Evolutionary conservation across 2,329 filamentous ascomycete genomes (phyloP).

Genomic region (Penicillium sp.): DNA sequence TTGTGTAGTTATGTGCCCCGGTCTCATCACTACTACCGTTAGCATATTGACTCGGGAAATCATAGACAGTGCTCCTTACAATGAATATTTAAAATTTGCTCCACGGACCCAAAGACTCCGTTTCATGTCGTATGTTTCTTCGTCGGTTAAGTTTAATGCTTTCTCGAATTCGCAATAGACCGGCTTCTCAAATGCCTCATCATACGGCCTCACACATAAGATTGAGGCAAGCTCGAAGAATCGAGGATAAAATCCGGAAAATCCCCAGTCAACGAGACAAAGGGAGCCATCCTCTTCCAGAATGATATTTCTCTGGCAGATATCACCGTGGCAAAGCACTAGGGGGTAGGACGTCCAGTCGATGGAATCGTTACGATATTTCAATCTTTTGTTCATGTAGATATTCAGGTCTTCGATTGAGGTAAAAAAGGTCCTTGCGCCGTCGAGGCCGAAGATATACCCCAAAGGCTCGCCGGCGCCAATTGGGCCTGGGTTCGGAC

Average conservation of each 20-base stretch:
- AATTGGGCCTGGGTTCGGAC: background rate
- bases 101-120: conserved; percentile 14
- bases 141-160: conserved; percentile 16
- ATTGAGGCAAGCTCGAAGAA: conserved; percentile 22
- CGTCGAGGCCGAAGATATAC: conserved; percentile 20
- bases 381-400: conserved; percentile 10
- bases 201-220: conserved; percentile 14
- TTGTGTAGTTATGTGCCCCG: no score
- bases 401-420: conserved; percentile 2
- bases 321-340: conserved; percentile 25
- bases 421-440: conserved; percentile 8
- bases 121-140: conserved; percentile 17
- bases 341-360: conserved; percentile 20
- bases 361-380: conserved; percentile 15
- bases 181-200: conserved; percentile 14
- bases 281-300: conserved; percentile 16
- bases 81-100: conserved; percentile 14
- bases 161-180: background rate
- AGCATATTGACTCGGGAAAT: no score
- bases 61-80: conserved; percentile 6
- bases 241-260: conserved; percentile 20
- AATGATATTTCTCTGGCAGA: conserved; percentile 19
- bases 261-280: conserved; percentile 24
- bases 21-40: no score
- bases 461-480: conserved; percentile 11